Conservation (phyloP, 352 stramenopile genomes). For the Globisporangium barbulae region DNA sequence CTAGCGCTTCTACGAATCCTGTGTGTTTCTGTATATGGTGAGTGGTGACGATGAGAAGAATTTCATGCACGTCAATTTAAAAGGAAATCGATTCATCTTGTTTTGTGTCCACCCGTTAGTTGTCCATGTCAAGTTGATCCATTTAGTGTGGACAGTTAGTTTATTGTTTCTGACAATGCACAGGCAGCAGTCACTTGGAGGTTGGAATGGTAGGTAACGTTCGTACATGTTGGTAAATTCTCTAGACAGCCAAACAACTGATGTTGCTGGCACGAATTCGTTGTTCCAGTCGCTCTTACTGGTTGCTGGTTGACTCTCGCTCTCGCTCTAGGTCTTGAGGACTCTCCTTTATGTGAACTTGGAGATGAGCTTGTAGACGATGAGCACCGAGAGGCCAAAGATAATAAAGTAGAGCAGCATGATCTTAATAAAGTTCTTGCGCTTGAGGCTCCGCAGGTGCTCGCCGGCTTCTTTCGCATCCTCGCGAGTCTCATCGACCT, state of each 20-base stretch:
- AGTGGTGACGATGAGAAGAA: no score
- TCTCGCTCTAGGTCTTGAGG: not conserved
- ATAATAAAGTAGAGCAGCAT: constrained; percentile 79
- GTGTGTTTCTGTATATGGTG: not conserved
- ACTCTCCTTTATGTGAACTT: constrained; percentile 42
- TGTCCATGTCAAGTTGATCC: no score
- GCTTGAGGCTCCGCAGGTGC: constrained; percentile 78
- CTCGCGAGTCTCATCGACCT: constrained; percentile 64
- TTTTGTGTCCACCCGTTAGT: no score
- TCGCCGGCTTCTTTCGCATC: constrained; percentile 64
- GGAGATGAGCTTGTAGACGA: constrained; percentile 67
- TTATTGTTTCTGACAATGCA: not conserved
- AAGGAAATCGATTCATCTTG: no score
- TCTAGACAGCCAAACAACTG: not conserved
- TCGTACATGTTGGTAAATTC: not conserved
- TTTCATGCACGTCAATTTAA: no score
- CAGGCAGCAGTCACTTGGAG: no score
- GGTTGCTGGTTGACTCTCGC: not conserved
- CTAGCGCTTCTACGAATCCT: not conserved
- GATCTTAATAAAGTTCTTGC: constrained; percentile 78
- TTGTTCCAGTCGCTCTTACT: not conserved
- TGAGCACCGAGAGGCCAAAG: constrained; percentile 59
- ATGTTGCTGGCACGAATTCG: not conserved
- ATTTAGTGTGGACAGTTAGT: no score
- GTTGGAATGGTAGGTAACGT: not conserved